Percentiles rank a stretch among this genome's conserved stretches.
These are phyloP conservation scores for Aaosphaeria pasadenensis DNA, from an alignment of 2,329 filamentous ascomycete species.

Conservation along the genomic window DNA sequence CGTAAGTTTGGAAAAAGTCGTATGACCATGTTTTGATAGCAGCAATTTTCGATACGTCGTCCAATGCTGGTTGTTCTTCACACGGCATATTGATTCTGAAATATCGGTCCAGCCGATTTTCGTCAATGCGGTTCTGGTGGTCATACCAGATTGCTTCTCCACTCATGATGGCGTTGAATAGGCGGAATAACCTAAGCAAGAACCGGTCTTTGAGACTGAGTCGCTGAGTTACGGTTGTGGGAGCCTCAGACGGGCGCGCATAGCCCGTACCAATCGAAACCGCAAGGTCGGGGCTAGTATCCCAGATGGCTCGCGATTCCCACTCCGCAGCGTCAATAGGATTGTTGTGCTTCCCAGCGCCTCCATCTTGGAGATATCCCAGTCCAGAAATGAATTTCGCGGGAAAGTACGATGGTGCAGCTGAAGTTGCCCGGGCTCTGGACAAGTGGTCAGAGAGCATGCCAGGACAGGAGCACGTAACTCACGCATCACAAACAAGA, in stretches of 20 bases:
- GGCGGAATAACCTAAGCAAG: background rate
- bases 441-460: background rate
- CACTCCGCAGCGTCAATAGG: background rate
- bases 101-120: background rate
- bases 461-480: too few relatives aligned
- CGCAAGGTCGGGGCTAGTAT: background rate
- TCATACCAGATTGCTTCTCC: background rate
- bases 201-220: background rate
- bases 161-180: background rate
- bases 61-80: too few relatives aligned
- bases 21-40: too few relatives aligned
- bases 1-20: too few relatives aligned
- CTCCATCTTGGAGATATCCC: background rate
- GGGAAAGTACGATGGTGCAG: background rate
- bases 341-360: background rate
- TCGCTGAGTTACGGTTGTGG: background rate
- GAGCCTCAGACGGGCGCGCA: background rate
- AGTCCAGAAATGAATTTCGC: background rate
- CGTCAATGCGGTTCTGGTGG: background rate
- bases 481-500: too few relatives aligned
- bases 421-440: background rate
- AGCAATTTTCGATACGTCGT: too few relatives aligned
- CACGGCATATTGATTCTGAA: background rate
- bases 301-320: background rate
- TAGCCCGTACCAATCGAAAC: background rate